Evolutionary conservation across 2,329 filamentous ascomycete species (phyloP), one percentile per base, ranked within the genome.

Genomic region (Verticillium nubilum): DNA sequence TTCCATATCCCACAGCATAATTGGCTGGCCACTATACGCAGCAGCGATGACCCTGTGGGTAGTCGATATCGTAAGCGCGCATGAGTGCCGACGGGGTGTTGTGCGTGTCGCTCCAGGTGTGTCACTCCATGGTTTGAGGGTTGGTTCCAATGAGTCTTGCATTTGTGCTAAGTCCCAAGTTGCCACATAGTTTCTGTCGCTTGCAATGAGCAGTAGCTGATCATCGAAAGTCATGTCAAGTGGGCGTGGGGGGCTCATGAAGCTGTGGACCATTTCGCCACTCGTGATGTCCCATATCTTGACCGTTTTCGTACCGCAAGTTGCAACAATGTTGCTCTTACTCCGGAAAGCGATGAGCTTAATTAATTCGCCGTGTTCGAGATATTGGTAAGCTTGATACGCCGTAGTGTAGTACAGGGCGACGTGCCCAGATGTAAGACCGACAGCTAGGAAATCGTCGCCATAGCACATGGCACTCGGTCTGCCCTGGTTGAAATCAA

Each of bases 1-100:
- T 50, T 67, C 64, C n/a, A 74, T 61, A 52, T 75, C 70, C 72
- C 71, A 76, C 15, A 76, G 60, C 5, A 61, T 68, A 50, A 75
- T 70, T 4, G 71, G 68, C 28, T 66, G 60, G 50, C 69, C 63
- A 19, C 60, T 66, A 57, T 74, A 72, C 12, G 69, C 68, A 9
- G 71, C 65, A 31, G 73, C 73, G 26, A 75, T 59, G 66, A 74
- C 70, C 37, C 65, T 58, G 47, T 73, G 69, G 33, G 59, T 64
- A 13, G 63, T 54, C 7, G 70, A 70, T 47, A 74, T 62, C 17
- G 71, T 59, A 25, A 71, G 59, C 23, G 68, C 63, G 29, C 58
- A 59, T 7, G 70, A 67, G n/a, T 59, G 33, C 7, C 63, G 60
- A 17, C 57, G 63, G 7, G 59, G 60, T 35, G 61, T 61, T n/a